phyloP scores from a whole-genome alignment of 257 asterid species.

The Petunia axillaris region DNA sequence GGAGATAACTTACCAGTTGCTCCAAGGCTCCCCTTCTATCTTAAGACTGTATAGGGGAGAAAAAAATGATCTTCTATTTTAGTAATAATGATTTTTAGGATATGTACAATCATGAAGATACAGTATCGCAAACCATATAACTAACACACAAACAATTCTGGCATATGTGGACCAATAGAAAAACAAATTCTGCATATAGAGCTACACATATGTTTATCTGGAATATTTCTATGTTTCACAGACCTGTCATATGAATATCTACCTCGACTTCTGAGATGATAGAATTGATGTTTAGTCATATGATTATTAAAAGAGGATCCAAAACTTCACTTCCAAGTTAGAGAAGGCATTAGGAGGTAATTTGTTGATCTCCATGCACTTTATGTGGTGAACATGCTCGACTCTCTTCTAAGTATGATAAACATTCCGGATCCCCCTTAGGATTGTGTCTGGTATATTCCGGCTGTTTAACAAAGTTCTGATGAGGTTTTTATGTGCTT shows the following conservation, averaged over 20 bases:
- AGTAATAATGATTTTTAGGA: not conserved
- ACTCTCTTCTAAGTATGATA: not conserved
- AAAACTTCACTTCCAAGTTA: not conserved
- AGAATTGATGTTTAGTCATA: not conserved
- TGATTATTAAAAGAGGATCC: slow-evolving; percentile 1
- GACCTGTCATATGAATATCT: not conserved
- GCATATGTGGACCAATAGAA: not conserved
- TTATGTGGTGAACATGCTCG: slow-evolving; percentile 11
- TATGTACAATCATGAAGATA: not conserved
- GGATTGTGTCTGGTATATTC: not conserved
- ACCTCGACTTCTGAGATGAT: not conserved
- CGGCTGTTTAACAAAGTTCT: not conserved
- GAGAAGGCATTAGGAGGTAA: slow-evolving; percentile 1
- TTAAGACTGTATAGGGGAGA: too few relatives aligned
- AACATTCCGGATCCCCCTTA: not conserved
- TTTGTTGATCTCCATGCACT: not conserved
- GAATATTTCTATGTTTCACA: not conserved
- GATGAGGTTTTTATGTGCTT: not conserved
- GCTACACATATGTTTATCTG: not conserved
- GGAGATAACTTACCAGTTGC: too few relatives aligned
- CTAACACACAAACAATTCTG: not conserved
- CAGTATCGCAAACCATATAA: slow-evolving; percentile 16
- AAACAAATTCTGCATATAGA: too few relatives aligned
- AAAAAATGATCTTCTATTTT: not conserved
- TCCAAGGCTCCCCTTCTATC: too few relatives aligned